Conservation (phyloP, 495 filamentous ascomycete species). For the Podospora bellae-mahoneyi region DNA sequence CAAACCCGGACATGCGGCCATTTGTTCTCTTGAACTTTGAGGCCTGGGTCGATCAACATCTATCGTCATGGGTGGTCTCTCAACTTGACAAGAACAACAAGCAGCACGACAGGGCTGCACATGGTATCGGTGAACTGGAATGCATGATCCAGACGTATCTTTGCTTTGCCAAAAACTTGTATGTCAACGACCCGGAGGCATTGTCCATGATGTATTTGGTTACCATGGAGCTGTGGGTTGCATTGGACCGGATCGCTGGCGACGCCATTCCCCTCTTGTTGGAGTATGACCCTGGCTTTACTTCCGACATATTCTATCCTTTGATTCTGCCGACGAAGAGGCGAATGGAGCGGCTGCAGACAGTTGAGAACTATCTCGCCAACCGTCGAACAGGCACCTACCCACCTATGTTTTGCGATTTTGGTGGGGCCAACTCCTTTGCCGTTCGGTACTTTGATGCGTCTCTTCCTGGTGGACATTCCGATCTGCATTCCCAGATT, state of each 20-base stretch:
- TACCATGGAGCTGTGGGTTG: conserved; percentile 61
- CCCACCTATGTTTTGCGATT: conserved; percentile 37
- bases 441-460: conserved; percentile 51
- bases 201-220: conserved; percentile 59
- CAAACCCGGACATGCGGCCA: not conserved
- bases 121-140: conserved; percentile 17
- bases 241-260: conserved; percentile 52
- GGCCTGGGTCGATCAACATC: conserved; percentile 20
- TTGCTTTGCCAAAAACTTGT: conserved; percentile 25
- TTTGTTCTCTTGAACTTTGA: conserved; percentile 22
- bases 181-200: conserved; percentile 46
- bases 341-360: conserved; percentile 50
- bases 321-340: conserved; percentile 47
- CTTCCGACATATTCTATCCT: conserved; percentile 39
- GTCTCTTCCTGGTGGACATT: conserved; percentile 39
- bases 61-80: conserved; percentile 21
- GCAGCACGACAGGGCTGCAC: not conserved
- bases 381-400: conserved; percentile 23
- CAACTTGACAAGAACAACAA: conserved; percentile 6
- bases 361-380: conserved; percentile 51
- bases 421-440: conserved; percentile 41
- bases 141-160: conserved; percentile 27
- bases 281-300: conserved; percentile 53
- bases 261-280: conserved; percentile 38
- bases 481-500: conserved; percentile 42